Evolutionary conservation across 179 eudicot genomes (phyloP).

Genomic region (Drosera spatulata): DNA sequence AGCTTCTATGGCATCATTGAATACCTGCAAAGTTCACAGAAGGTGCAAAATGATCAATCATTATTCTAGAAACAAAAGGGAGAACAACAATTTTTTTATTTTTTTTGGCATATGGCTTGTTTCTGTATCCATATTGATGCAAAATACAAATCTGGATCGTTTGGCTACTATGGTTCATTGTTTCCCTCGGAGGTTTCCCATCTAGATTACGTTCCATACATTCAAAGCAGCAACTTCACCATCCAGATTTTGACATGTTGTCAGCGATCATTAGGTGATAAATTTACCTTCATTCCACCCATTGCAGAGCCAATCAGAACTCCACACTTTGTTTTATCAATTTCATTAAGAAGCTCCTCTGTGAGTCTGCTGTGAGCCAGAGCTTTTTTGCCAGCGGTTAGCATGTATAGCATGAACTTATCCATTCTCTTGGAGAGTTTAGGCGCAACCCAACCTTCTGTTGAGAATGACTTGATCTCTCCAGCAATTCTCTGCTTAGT

Average conservation of each 20-base stretch:
- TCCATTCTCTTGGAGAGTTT: constrained; percentile 91
- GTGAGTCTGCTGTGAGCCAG: constrained; percentile 72
- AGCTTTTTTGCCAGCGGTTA: constrained; percentile 97
- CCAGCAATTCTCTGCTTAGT: constrained; percentile 81
- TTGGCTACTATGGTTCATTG: no score
- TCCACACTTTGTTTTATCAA: constrained; percentile 77
- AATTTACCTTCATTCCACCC: constrained; percentile 92
- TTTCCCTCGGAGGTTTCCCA: no score
- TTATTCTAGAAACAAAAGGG: not conserved
- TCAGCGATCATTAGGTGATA: not conserved
- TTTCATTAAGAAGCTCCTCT: constrained; percentile 60
- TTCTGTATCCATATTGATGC: no score
- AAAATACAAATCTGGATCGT: no score
- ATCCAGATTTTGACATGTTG: no score
- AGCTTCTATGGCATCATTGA: constrained; percentile 85
- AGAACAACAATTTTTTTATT: constrained; percentile 3
- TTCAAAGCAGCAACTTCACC: no score
- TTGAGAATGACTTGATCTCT: constrained; percentile 81
- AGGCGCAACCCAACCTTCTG: constrained; percentile 93
- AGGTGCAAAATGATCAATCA: constrained; percentile 5
- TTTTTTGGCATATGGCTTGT: not conserved
- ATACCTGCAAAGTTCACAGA: constrained; percentile 47
- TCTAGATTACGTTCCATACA: no score
- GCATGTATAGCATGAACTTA: constrained; percentile 93
- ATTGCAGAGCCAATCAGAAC: constrained; percentile 93